Conservation (phyloP, 768 basidiomycete genomes). For the Lactarius pseudohatsudake region DNA sequence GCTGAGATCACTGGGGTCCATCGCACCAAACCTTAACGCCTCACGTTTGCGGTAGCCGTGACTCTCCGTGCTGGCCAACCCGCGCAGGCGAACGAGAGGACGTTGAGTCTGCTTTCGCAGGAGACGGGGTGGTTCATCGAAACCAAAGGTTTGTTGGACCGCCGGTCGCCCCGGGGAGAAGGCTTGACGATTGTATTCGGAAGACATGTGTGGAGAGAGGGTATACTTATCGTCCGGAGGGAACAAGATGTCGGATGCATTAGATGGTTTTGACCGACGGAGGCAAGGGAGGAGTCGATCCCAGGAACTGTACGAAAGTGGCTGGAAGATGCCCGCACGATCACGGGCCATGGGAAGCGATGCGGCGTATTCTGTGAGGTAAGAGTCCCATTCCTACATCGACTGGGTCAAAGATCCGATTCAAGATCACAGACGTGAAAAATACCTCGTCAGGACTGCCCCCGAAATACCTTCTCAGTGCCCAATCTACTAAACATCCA, state of each 20-base stretch:
- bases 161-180: not conserved
- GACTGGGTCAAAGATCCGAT: not conserved
- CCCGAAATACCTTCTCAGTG: slow-evolving; percentile 53
- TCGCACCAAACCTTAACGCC: slow-evolving; percentile 39
- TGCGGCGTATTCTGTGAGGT: slow-evolving; percentile 57
- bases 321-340: slow-evolving; percentile 58
- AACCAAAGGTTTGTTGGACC: slow-evolving; percentile 1
- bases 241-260: slow-evolving; percentile 10
- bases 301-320: slow-evolving; percentile 51
- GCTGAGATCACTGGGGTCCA: slow-evolving; percentile 39
- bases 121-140: slow-evolving; percentile 9
- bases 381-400: slow-evolving; percentile 65
- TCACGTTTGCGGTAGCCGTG: slow-evolving; percentile 44
- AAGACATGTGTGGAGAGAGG: slow-evolving; percentile 14
- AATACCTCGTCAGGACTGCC: slow-evolving; percentile 69
- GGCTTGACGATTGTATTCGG: slow-evolving; percentile 3
- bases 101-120: slow-evolving; percentile 9
- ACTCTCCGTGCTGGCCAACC: slow-evolving; percentile 20
- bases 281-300: slow-evolving; percentile 43
- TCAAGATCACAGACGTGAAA: not conserved
- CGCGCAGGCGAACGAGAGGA: slow-evolving; percentile 17
- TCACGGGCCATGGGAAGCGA: slow-evolving; percentile 47
- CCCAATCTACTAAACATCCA: slow-evolving; percentile 55
- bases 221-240: slow-evolving; percentile 18
- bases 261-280: slow-evolving; percentile 19